phyloP scores from a whole-genome alignment of 2,329 filamentous ascomycete species.

The Allantophomopsis cytisporea region DNA sequence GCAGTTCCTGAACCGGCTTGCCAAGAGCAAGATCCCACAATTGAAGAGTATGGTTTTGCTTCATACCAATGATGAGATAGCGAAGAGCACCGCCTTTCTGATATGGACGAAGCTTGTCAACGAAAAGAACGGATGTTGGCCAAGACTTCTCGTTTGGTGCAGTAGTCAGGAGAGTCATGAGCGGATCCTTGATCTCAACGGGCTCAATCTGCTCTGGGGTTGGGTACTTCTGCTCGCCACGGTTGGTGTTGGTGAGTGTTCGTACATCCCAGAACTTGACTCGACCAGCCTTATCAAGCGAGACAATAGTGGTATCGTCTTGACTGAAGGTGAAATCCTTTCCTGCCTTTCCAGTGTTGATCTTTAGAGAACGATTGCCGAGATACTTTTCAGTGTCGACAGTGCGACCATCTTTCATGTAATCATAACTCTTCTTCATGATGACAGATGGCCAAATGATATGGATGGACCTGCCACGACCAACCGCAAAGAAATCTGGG shows the following conservation, averaged over 20 bases:
- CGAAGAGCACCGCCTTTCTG: constrained; percentile 78
- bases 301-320: constrained; percentile 88
- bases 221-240: constrained; percentile 35
- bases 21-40: constrained; percentile 93
- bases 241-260: constrained; percentile 47
- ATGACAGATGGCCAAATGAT: constrained; percentile 62
- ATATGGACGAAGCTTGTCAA: constrained; percentile 92
- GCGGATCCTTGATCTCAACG: constrained; percentile 70
- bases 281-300: constrained; percentile 88
- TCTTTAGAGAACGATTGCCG: constrained; percentile 77
- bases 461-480: constrained; percentile 90
- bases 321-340: constrained; percentile 98
- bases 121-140: constrained; percentile 89
- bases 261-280: constrained; percentile 98
- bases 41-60: constrained; percentile 97
- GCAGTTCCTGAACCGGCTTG: constrained; percentile 94
- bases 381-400: constrained; percentile 84
- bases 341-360: constrained; percentile 92
- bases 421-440: constrained; percentile 35
- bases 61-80: constrained; percentile 95
- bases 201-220: constrained; percentile 37
- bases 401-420: constrained; percentile 49
- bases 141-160: constrained; percentile 86
- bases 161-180: constrained; percentile 78
- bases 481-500: constrained; percentile 88